phyloP scores from a whole-genome alignment of 768 basidiomycete genomes.

The Suillus spraguei region DNA sequence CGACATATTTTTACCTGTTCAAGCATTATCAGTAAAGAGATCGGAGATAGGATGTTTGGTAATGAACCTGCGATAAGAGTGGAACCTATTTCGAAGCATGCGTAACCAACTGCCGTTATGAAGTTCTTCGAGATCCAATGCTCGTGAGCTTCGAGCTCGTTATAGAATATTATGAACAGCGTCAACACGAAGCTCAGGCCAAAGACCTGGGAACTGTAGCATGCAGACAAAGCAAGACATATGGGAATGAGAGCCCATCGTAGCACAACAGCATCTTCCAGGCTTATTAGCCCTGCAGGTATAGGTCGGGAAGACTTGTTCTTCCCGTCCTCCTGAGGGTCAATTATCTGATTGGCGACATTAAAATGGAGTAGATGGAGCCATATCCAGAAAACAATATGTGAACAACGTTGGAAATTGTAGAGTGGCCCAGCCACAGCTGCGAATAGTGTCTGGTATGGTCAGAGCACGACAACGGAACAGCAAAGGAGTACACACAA shows the following conservation, averaged over 20 bases:
- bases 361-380: constrained; percentile 47
- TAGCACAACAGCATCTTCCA: constrained; percentile 35
- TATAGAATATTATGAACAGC: constrained; percentile 38
- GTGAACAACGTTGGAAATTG: constrained; percentile 19
- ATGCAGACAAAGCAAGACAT: constrained; percentile 38
- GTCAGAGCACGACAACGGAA: background rate
- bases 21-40: background rate
- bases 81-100: constrained; percentile 36
- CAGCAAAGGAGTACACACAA: constrained; percentile 35
- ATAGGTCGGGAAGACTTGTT: constrained; percentile 51
- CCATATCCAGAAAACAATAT: constrained; percentile 45
- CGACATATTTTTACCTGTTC: constrained; percentile 21
- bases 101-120: constrained; percentile 35
- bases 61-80: constrained; percentile 35
- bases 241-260: constrained; percentile 38
- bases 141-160: constrained; percentile 34
- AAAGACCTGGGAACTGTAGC: constrained; percentile 34
- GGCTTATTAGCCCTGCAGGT: constrained; percentile 44
- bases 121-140: constrained; percentile 34
- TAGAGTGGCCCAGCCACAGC: constrained; percentile 35
- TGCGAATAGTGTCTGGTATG: constrained; percentile 35
- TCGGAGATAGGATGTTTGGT: background rate
- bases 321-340: constrained; percentile 42
- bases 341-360: constrained; percentile 46
- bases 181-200: constrained; percentile 32